phyloP scores from a whole-genome alignment of 345 rosid species.

The Raphanus sativus region DNA sequence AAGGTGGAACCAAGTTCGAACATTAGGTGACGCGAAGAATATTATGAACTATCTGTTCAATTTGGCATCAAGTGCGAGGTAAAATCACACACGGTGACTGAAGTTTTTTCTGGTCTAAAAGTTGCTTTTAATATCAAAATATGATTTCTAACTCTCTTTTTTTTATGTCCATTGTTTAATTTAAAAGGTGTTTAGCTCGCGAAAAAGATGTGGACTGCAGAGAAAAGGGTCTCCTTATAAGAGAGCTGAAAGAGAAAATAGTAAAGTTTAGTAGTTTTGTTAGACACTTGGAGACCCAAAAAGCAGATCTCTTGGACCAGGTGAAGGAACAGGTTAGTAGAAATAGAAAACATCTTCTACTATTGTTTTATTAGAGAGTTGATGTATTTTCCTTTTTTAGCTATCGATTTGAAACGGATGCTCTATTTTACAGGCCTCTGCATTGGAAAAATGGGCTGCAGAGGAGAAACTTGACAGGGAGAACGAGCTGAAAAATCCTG shows the following conservation, averaged over 20 bases:
- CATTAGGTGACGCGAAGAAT: background rate
- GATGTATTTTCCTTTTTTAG: background rate
- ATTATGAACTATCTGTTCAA: background rate
- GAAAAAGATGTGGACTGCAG: background rate
- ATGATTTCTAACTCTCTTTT: background rate
- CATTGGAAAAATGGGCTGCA: background rate
- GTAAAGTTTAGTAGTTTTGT: background rate
- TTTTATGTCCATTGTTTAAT: background rate
- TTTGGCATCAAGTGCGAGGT: background rate
- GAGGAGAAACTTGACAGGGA: background rate
- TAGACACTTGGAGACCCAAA: background rate
- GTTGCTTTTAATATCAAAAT: background rate
- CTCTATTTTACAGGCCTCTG: background rate
- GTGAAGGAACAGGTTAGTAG: background rate
- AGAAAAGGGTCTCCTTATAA: background rate
- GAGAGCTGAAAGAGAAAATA: background rate
- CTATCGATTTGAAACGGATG: background rate
- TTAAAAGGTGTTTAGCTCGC: background rate
- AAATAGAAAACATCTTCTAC: background rate
- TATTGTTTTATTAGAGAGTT: background rate
- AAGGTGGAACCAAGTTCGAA: background rate
- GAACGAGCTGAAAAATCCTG: background rate
- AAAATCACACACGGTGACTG: background rate
- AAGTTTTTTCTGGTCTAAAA: background rate
- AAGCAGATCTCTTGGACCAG: background rate